These are phyloP conservation scores for Ustilago trichophora DNA, from an alignment of 1,284 basidiomycete species.

Conservation along the genomic window DNA sequence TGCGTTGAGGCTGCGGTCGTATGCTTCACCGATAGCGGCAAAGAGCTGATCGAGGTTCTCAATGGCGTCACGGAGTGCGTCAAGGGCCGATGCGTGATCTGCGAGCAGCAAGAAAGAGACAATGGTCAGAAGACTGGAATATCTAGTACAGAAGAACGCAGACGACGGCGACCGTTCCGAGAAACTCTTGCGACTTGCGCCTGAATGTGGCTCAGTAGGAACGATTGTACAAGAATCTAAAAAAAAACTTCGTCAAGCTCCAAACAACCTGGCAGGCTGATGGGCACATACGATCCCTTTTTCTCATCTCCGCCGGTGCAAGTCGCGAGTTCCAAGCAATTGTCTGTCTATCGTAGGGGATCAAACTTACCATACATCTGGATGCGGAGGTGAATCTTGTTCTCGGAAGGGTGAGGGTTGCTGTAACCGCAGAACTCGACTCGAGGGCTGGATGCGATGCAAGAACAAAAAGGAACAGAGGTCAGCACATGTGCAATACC, in stretches of 20 bases:
- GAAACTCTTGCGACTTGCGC: not conserved
- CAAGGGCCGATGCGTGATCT: slow-evolving; percentile 51
- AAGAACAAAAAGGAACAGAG: not conserved
- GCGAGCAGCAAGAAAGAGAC: not conserved
- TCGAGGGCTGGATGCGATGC: slow-evolving; percentile 76
- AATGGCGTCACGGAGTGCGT: slow-evolving; percentile 59
- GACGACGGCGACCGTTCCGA: slow-evolving; percentile 14
- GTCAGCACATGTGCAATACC: slow-evolving; percentile 8
- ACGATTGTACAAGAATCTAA: slow-evolving; percentile 65
- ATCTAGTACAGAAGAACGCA: not conserved
- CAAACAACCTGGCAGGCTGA: slow-evolving; percentile 39
- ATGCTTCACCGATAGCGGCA: slow-evolving; percentile 55
- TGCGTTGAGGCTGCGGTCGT: slow-evolving; percentile 46
- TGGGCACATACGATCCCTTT: slow-evolving; percentile 48
- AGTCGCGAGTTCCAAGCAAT: slow-evolving; percentile 1
- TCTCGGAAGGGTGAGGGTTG: slow-evolving; percentile 94
- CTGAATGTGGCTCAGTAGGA: slow-evolving; percentile 63
- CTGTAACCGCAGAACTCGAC: slow-evolving; percentile 99
- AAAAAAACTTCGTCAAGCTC: slow-evolving; percentile 51
- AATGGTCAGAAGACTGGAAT: not conserved
- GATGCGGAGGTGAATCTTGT: slow-evolving; percentile 91
- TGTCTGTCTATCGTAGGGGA: not conserved
- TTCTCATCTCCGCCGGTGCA: slow-evolving; percentile 45
- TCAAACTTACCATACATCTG: slow-evolving; percentile 99
- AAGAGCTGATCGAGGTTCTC: slow-evolving; percentile 58